Evolutionary conservation across 371 early-diverging fungal genomes (phyloP), one percentile per base, ranked within the genome.

Genomic region (Actinomortierella ambigua): DNA sequence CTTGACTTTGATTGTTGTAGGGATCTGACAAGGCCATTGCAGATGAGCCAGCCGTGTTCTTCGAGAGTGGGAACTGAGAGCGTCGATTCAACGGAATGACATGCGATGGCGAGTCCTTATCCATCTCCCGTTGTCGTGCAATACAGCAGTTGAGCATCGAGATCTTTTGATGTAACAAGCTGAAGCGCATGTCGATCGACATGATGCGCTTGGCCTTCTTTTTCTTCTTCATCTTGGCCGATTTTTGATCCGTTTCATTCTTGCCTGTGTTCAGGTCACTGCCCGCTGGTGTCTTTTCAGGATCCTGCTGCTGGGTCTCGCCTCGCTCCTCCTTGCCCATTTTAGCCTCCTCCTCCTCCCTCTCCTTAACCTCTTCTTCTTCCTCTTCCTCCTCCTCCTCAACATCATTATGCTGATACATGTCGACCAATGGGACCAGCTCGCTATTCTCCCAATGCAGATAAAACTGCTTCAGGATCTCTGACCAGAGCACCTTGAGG

Each of bases 131-230:
- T 43, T 82, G 79, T 40, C 90, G 87, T 17, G 82, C 70, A 40
- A 90, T 85, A 69, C 95, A 95, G 59, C 90, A 93, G 65, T 95
- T 94, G 39, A 96, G 75, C 95, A 96, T 93, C 40, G 89, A 84
- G 17, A 96, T 75, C 57, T 96, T 96, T 83, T 96, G 97, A 59
- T 93, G 88, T 2, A 93, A 61, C 40, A 95, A 68, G 55, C 81
- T 87, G 60, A 82, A 91, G 7, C 89, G 79, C 40, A 94, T 73
- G 57, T 94, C 95, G 23, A 95, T 86, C 3, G 84, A 86, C 26
- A 80, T 75, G 5, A 67, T 71, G 22, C 69, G 73, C 26, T 58
- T 57, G 24, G 55, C 20, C 18, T 52, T 34, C 34, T 34, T 34
- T 11, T 34, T 34, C 34, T 34, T 34, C 7, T 4, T 11, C 4